These are phyloP conservation scores for Apiospora koreana DNA, from an alignment of 2,329 filamentous ascomycete species.

Conservation along the genomic window DNA sequence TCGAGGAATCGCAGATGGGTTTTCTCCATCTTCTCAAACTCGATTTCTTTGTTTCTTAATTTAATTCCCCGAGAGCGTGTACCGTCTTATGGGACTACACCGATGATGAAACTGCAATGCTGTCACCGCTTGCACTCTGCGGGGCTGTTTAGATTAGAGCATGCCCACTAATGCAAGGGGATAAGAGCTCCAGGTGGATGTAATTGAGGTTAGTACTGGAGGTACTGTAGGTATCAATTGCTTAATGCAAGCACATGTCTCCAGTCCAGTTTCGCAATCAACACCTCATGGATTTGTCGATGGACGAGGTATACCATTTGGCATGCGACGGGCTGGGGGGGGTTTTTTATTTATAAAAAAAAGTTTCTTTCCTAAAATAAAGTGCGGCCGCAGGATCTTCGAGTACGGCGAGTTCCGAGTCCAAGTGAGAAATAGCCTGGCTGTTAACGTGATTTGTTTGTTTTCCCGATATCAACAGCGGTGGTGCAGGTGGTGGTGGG, in stretches of 20 bases:
- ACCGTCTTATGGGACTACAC: not conserved
- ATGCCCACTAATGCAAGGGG: constrained; percentile 3
- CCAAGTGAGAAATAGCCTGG: not conserved
- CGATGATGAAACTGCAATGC: not conserved
- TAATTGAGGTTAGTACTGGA: too few relatives aligned
- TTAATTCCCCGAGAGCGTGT: not conserved
- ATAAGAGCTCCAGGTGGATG: not conserved
- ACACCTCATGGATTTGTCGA: not conserved
- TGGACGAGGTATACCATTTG: too few relatives aligned
- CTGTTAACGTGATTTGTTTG: not conserved
- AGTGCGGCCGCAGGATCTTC: too few relatives aligned
- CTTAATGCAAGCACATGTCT: not conserved
- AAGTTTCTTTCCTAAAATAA: too few relatives aligned
- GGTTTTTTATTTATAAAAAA: too few relatives aligned
- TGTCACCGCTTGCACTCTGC: not conserved
- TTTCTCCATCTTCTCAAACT: not conserved
- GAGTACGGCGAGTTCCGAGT: not conserved
- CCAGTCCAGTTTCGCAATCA: not conserved
- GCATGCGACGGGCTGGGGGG: too few relatives aligned
- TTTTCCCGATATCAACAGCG: not conserved
- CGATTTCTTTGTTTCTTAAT: not conserved
- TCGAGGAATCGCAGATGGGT: not conserved
- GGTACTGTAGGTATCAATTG: too few relatives aligned
- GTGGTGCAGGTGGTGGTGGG: not conserved
- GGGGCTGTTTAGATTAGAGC: not conserved